Base-by-base conservation (phyloP, 495 filamentous ascomycete species). In the Cercophora samala region DNA sequence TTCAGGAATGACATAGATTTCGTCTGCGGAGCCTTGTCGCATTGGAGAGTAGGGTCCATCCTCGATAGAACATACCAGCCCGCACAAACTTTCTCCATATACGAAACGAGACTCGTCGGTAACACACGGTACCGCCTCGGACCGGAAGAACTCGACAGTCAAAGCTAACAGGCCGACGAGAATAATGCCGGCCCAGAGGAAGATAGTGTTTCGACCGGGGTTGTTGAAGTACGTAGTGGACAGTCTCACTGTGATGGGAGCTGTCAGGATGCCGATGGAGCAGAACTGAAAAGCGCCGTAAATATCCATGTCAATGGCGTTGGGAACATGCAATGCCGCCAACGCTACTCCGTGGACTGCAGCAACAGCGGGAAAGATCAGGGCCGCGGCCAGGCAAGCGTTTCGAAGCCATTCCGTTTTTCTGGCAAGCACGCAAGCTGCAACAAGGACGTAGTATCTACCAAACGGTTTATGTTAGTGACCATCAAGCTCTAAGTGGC, bases 281-380 rank as follows among this genome's bases (percentile, higher is more conserved):
- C 87, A 89, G 5, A 87, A 71, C 67, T 89, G 86, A 59, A 89
- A 87, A 21, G 86, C 84, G 1, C 87, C 87, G 29, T 85, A 89
- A 4, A 89, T 75, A 70, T 89, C 87, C 86, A 89, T 85, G 69
- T 89, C 87, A 21, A 88, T 78, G 51, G 84, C 86, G 29, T 75
- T 85, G 87, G 82, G 73, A 22, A 80, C 73, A 71, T 88, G 85
- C 24, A 85, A 32, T 4, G 78, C 74, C 1, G 85, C 84, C 5
- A 89, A 79, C 23, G 86, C 84, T 68, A 89, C 83, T 8, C 75
- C 85, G 65, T 89, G 87, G 21, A 89, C 66, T 17, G 86, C 86
- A 21, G 87, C 85, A 18, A 87, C 83, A 22, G 87, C 84, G 0
- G 87, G 86, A 64, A 88, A 81, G 42, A 88, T 76, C 68, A 89